Evolutionary conservation across 169 alveolate genomes (phyloP), one percentile per base, ranked within the genome.

Genomic region (Cryptosporidium muris): DNA sequence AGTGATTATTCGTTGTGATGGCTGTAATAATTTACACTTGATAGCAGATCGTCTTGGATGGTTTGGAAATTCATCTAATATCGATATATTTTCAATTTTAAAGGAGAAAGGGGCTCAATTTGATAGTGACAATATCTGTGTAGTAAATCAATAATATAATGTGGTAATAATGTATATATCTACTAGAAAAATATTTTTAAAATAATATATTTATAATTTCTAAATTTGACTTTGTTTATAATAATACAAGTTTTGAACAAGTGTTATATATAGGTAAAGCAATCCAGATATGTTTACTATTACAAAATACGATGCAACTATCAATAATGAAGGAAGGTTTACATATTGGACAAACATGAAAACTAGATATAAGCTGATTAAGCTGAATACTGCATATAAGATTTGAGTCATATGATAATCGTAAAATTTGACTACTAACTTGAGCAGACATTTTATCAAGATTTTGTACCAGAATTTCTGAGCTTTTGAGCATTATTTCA

Each of bases 21-120:
- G 89, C 5, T 94, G 97, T 65, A 92, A 92, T 40, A 91, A 82
- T 48, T 81, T 82, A 25, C 96, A 92, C 81, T 66, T 94, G 8
- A 90, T 94, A 42, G 94, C 96, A n/a, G 96, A 94, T 80, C 92
- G 91, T 74, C 88, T 94, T 51, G 96, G 95, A 36, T 92, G 93
- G 94, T 93, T 93, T 7, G 74, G 62, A 37, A 62, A 53, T 25
- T 5, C 63, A 12, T 49, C 56, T 11, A 12, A 12, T 11, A 12
- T 49, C 56, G n/a, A 49, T 49, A 11, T 49, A 12, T 49, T 9
- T 49, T 9, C n/a, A 11, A 12, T 12, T 11, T 49, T 49, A 12
- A 12, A 49, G 56, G n/a, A 9, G 11, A 49, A 49, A 11, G n/a
- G n/a, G n/a, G n/a, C 56, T 9, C 56, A 12, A 49, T 49, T 49